Percentiles rank a stretch among this genome's conserved stretches.
Conservation (phyloP, 2,329 filamentous ascomycete species). For the Stemphylium beticola region DNA sequence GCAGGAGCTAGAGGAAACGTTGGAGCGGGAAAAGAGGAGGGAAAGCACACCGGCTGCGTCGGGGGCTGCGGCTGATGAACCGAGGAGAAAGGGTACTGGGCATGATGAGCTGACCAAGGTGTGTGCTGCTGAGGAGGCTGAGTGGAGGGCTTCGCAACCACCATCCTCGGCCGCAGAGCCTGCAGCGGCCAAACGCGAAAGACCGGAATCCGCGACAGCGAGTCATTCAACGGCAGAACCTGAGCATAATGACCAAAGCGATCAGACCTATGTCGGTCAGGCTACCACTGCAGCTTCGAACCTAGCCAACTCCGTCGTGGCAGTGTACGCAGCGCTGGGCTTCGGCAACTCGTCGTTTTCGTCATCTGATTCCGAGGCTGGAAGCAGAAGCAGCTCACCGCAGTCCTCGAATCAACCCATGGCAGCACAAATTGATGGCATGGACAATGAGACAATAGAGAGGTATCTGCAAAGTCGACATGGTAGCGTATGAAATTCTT, state of each 20-base stretch:
- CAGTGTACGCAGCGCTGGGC: constrained; percentile 36
- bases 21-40: constrained; percentile 24
- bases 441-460: constrained; percentile 35
- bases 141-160: background rate
- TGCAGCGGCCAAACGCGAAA: background rate
- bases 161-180: background rate
- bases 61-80: background rate
- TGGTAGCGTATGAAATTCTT: constrained; percentile 17
- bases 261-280: constrained; percentile 12
- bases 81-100: background rate
- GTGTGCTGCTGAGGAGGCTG: constrained; percentile 2
- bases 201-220: background rate
- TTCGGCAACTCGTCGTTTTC: constrained; percentile 41
- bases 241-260: constrained; percentile 10
- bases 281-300: constrained; percentile 19
- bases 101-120: constrained; percentile 5
- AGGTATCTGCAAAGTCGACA: constrained; percentile 24
- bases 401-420: constrained; percentile 10
- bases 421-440: constrained; percentile 29
- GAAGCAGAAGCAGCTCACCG: constrained; percentile 4
- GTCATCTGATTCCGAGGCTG: constrained; percentile 10
- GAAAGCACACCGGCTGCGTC: background rate
- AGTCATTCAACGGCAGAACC: background rate
- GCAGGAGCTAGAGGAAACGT: constrained; percentile 47
- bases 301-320: constrained; percentile 37